Evolutionary conservation across 176 grass and related monocot species (phyloP).

Genomic region (barley (Hordeum vulgare)): MorexV3_pseudomolecules_assembly NC_058519.1:461023865-461024364

Average conservation of each 20-base stretch:
- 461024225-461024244: slow-evolving; percentile 20
- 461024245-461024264: too few species aligned
- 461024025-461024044: slow-evolving; percentile 30
- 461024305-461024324: too few species aligned
- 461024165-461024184: neutral
- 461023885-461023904: slow-evolving; percentile 34
- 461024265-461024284: too few species aligned
- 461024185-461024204: neutral
- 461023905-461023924: slow-evolving; percentile 32
- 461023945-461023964: slow-evolving; percentile 22
- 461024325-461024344: too few species aligned
- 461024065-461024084: neutral
- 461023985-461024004: neutral
- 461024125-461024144: slow-evolving; percentile 7
- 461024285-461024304: too few species aligned
- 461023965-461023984: neutral
- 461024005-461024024: neutral
- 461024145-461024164: neutral
- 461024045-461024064: slow-evolving; percentile 32
- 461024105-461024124: neutral
- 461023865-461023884: slow-evolving; percentile 32
- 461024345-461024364: too few species aligned
- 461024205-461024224: neutral
- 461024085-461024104: neutral
- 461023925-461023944: slow-evolving; percentile 25